Evolutionary conservation across 2,329 filamentous ascomycete species (phyloP).

Genomic region (Ramularia endophylla): DNA sequence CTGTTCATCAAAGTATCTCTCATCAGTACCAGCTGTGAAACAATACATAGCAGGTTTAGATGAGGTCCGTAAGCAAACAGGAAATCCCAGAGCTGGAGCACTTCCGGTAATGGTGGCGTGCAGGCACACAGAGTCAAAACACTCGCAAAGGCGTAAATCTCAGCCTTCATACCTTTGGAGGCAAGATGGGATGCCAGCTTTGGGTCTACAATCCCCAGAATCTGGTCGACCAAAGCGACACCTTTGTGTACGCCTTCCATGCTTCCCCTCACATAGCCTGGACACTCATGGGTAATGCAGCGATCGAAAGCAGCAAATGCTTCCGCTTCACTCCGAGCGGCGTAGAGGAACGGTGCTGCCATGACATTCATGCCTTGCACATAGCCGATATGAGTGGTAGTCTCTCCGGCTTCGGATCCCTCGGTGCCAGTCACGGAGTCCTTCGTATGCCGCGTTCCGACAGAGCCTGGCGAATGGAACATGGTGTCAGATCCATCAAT

Average conservation of each 20-base stretch:
- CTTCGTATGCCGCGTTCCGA: conserved; percentile 29
- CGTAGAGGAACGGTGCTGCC: conserved; percentile 91
- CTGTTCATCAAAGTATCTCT: conserved; percentile 77
- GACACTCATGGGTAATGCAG: conserved; percentile 80
- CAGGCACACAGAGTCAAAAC: conserved; percentile 93
- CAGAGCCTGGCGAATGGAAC: conserved; percentile 30
- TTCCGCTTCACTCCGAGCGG: conserved; percentile 87
- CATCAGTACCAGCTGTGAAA: conserved; percentile 87
- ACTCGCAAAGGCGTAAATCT: conserved; percentile 94
- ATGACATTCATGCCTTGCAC: conserved; percentile 99
- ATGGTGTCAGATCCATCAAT: conserved; percentile 45
- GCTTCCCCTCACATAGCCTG: conserved; percentile 87
- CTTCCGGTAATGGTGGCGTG: conserved; percentile 89
- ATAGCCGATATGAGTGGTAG: conserved; percentile 70
- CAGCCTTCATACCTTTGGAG: conserved; percentile 79
- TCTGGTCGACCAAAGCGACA: conserved; percentile 83
- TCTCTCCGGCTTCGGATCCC: conserved; percentile 52
- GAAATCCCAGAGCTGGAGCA: conserved; percentile 93
- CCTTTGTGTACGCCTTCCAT: conserved; percentile 98
- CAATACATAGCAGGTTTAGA: conserved; percentile 92
- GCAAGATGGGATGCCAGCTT: conserved; percentile 80
- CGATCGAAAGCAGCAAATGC: conserved; percentile 87
- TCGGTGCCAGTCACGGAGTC: conserved; percentile 51
- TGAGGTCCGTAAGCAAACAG: conserved; percentile 93
- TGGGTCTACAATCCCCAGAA: conserved; percentile 83